Conservation (phyloP, 306 rosid genomes). For the Benincasa hispida region DNA sequence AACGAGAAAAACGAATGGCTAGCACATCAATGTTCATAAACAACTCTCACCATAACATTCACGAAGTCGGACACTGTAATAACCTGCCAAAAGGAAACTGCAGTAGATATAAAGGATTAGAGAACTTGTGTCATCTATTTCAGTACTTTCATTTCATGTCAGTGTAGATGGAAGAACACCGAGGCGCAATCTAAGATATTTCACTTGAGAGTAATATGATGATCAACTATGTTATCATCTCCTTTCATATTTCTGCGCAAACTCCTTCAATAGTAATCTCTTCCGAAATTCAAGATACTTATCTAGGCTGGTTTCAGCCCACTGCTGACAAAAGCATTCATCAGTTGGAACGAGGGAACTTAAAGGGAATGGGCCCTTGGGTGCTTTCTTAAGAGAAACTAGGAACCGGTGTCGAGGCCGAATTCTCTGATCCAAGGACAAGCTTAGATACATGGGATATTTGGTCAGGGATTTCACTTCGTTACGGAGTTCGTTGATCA, state of each 20-base stretch:
- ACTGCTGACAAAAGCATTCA: constrained; percentile 76
- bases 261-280: constrained; percentile 52
- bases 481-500: constrained; percentile 79
- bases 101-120: neutral
- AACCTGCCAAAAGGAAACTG: neutral
- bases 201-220: neutral
- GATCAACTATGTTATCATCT: constrained; percentile 22
- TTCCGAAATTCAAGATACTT: constrained; percentile 72
- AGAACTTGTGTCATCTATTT: neutral
- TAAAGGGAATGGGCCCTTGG: constrained; percentile 93
- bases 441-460: constrained; percentile 88
- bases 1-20: neutral
- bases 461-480: constrained; percentile 88
- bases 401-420: constrained; percentile 96
- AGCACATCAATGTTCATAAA: neutral
- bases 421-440: constrained; percentile 92
- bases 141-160: neutral
- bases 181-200: neutral
- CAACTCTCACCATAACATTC: neutral
- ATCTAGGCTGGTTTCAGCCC: constrained; percentile 93
- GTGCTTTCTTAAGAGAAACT: constrained; percentile 88
- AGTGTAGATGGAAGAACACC: neutral
- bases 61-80: neutral
- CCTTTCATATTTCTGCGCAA: constrained; percentile 67
- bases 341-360: constrained; percentile 85